These are phyloP conservation scores for Papiliotrema terrestris DNA, from an alignment of 1,284 basidiomycete genomes.

Conservation along the genomic window DNA sequence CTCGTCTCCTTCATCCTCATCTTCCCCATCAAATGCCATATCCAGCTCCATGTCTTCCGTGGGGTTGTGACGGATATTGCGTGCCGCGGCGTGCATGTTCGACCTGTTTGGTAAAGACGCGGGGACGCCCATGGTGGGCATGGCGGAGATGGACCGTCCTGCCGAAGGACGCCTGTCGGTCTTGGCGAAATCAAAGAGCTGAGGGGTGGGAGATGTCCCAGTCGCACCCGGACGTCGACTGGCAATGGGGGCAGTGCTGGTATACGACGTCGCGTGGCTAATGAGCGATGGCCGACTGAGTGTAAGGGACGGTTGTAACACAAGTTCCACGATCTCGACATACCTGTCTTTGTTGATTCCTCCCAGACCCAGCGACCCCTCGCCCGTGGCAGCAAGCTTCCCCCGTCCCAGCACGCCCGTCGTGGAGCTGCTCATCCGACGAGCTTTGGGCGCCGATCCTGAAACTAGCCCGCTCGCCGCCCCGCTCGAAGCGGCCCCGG, in stretches of 20 bases:
- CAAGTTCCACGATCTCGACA: slow-evolving; percentile 4
- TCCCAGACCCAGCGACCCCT: slow-evolving; percentile 13
- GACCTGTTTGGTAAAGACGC: slow-evolving; percentile 31
- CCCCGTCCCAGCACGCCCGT: slow-evolving; percentile 44
- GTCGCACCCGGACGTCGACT: slow-evolving; percentile 26
- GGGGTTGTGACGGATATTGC: slow-evolving; percentile 6
- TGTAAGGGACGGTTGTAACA: not conserved
- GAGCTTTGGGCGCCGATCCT: slow-evolving; percentile 21
- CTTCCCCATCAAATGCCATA: slow-evolving; percentile 43
- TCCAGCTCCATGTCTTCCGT: slow-evolving; percentile 45
- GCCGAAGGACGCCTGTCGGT: slow-evolving; percentile 33
- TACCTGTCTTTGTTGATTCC: slow-evolving; percentile 27
- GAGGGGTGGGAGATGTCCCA: slow-evolving; percentile 29
- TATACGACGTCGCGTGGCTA: slow-evolving; percentile 16
- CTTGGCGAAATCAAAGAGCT: slow-evolving; percentile 45
- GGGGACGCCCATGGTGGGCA: slow-evolving; percentile 14
- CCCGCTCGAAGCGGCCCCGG: slow-evolving; percentile 1
- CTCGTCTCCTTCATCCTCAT: slow-evolving; percentile 26
- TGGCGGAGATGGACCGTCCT: slow-evolving; percentile 8
- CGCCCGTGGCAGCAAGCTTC: slow-evolving; percentile 40
- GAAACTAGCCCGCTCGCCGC: not conserved
- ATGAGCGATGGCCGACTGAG: slow-evolving; percentile 21
- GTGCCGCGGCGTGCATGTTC: slow-evolving; percentile 9
- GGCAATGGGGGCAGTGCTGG: slow-evolving; percentile 21
- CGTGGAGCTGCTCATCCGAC: slow-evolving; percentile 43